phyloP scores from a whole-genome alignment of 148 eudicot species.

The Rhododendron mucronatum region DNA sequence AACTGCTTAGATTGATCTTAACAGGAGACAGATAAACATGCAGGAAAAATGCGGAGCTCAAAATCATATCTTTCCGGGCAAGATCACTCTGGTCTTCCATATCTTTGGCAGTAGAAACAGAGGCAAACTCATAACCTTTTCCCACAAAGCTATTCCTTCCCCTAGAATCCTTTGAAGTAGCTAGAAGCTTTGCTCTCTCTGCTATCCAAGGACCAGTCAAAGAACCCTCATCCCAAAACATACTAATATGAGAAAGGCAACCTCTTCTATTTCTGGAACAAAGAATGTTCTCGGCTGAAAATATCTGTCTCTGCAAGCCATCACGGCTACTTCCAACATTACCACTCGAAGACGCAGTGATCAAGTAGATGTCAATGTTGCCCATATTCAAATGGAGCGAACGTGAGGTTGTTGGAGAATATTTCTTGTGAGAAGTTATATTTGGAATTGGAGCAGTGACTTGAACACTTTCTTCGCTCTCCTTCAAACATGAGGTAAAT shows the following conservation, averaged over 20 bases:
- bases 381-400: conserved; percentile 61
- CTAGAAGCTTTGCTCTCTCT: conserved; percentile 62
- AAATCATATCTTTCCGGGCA: conserved; percentile 53
- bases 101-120: conserved; percentile 55
- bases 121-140: conserved; percentile 65
- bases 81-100: conserved; percentile 37
- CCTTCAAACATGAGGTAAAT: conserved; percentile 36
- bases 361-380: conserved; percentile 42
- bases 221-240: conserved; percentile 63
- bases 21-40: conserved; percentile 53
- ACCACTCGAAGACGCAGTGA: conserved; percentile 24
- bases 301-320: conserved; percentile 20
- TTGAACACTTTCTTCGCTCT: conserved; percentile 30
- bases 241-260: conserved; percentile 47
- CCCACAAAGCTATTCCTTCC: conserved; percentile 31
- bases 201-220: conserved; percentile 66
- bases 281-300: conserved; percentile 41
- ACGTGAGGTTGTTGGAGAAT: conserved; percentile 31
- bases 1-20: conserved; percentile 41
- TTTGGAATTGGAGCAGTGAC: conserved; percentile 24
- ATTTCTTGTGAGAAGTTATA: conserved; percentile 28
- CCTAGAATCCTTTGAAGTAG: conserved; percentile 53
- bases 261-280: conserved; percentile 40
- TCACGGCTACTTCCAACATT: conserved; percentile 22
- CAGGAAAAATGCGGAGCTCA: conserved; percentile 60